Conservation (phyloP, 108 stramenopile genomes). For the Thalassiosira profunda region DNA sequence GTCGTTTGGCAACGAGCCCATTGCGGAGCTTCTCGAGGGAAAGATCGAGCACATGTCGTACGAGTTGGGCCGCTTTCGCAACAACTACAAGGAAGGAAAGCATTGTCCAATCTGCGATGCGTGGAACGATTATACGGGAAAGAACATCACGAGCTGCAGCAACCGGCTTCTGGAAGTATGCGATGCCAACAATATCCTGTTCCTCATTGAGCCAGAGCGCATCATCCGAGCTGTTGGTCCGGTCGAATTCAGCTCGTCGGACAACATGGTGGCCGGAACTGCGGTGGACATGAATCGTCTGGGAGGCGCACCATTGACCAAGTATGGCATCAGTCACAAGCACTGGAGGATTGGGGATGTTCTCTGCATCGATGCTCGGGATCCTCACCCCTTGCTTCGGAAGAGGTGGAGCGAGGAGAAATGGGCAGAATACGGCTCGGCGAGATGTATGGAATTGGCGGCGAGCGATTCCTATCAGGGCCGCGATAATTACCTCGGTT, state of each 20-base stretch:
- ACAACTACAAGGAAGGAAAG: slow-evolving; percentile 37
- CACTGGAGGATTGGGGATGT: slow-evolving; percentile 49
- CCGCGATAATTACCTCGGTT: slow-evolving; percentile 56
- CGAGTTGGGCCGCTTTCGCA: slow-evolving; percentile 55
- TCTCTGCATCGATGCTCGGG: slow-evolving; percentile 53
- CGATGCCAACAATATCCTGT: slow-evolving; percentile 11
- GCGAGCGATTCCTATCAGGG: slow-evolving; percentile 20
- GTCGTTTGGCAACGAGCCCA: slow-evolving; percentile 29
- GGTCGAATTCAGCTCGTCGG: slow-evolving; percentile 1
- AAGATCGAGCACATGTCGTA: slow-evolving; percentile 43
- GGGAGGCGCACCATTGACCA: slow-evolving; percentile 32
- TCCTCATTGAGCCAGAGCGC: slow-evolving; percentile 58
- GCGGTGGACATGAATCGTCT: slow-evolving; percentile 42
- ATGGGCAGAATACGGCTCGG: slow-evolving; percentile 46
- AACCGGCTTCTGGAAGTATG: slow-evolving; percentile 44
- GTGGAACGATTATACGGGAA: slow-evolving; percentile 40
- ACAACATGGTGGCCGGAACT: slow-evolving; percentile 11
- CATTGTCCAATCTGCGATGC: slow-evolving; percentile 52
- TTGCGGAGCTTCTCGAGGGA: slow-evolving; percentile 57
- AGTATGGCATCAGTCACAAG: slow-evolving; percentile 38
- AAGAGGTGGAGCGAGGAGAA: slow-evolving; percentile 28
- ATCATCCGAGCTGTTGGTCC: slow-evolving; percentile 32
- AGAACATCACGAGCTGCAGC: slow-evolving; percentile 12
- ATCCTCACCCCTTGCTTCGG: slow-evolving; percentile 48
- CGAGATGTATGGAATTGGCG: slow-evolving; percentile 39